Base-by-base conservation (phyloP, 139 green algal species). In the Chlamydomonas urium region DNA sequence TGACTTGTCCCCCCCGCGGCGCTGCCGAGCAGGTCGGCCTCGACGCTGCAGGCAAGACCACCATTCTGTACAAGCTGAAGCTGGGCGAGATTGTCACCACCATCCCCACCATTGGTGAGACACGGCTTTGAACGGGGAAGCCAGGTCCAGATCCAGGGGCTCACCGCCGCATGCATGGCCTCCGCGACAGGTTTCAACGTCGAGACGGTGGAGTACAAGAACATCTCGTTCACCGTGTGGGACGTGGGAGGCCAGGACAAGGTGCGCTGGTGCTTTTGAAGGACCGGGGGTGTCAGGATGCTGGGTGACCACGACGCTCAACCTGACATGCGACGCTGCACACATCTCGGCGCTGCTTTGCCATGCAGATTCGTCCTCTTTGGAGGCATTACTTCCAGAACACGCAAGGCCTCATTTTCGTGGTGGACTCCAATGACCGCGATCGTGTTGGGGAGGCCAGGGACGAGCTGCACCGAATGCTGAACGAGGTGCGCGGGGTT, bases 61-160 rank as follows among this genome's bases (percentile, higher is more conserved):
- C 95, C 60, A 98, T 99, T 68, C 86, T 99, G 37, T 99, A 98
- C 85, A 99, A 99, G 87, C 86, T 99, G 58, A 97, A 99, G 86
- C 91, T 99, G 28, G 95, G 95, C 61, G 95, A 99, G 83, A 95
- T 99, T 59, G 89, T 99, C 17, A 98, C 92, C 8, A 99, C 95
- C 38, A 97, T 99, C 61, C 95, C 95, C 45, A 99, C 95, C 10
- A 98, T 99, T 72, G 92, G 94, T 97, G 66, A 75, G 88, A 24
- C 19, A 58, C 10, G 28, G 5, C 38, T 10, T 42, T 66, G 29
- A 21, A 21, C 6, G 17, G 4, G 8, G 31, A 21, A 5, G 59
- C 14, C 32, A 34, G 32, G 56, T 56, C 37, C 23, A 37, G 26
- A 34, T 71, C 26, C 47, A 42, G 28, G 6, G 6, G 3, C n/a